These are phyloP conservation scores for Irpex lacteus DNA, from an alignment of 1,284 basidiomycete species.

Conservation along the genomic window DNA sequence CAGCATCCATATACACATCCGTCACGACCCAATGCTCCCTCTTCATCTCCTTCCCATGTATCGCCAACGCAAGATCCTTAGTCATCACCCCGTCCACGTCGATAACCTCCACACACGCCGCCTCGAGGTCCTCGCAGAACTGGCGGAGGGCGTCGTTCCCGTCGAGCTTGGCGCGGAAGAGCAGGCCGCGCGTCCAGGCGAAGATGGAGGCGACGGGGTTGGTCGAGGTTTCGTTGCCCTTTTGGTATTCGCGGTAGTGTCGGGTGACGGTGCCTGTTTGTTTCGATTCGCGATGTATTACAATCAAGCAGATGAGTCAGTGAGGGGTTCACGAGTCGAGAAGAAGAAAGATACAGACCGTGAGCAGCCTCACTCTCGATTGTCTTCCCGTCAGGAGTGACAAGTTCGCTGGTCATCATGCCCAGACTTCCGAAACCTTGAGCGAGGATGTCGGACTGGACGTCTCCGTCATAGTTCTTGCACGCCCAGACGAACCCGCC, in stretches of 20 bases:
- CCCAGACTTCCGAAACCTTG: slow-evolving; percentile 94
- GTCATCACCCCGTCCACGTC: slow-evolving; percentile 93
- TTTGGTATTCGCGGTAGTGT: slow-evolving; percentile 97
- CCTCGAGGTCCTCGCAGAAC: slow-evolving; percentile 86
- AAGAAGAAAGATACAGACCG: slow-evolving; percentile 39
- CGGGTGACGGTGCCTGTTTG: slow-evolving; percentile 76
- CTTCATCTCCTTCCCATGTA: slow-evolving; percentile 90
- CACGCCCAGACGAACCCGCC: slow-evolving; percentile 98
- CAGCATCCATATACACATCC: slow-evolving; percentile 87
- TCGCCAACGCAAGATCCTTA: slow-evolving; percentile 93
- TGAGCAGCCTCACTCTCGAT: slow-evolving; percentile 97
- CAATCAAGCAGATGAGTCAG: too few relatives aligned
- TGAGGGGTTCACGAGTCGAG: background rate
- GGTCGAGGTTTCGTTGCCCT: slow-evolving; percentile 93
- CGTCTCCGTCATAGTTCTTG: slow-evolving; percentile 98
- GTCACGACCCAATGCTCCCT: slow-evolving; percentile 94
- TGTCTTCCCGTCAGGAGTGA: slow-evolving; percentile 92
- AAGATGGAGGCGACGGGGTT: slow-evolving; percentile 99
- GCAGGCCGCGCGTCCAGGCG: slow-evolving; percentile 95
- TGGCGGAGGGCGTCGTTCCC: slow-evolving; percentile 70
- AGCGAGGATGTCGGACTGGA: slow-evolving; percentile 89
- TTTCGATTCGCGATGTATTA: too few relatives aligned
- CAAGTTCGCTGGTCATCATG: slow-evolving; percentile 97
- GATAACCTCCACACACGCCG: slow-evolving; percentile 88
- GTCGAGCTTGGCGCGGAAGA: slow-evolving; percentile 94